Evolutionary conservation across 441 rosid genomes (phyloP), one percentile per base, ranked within the genome.

Genomic region (Populus tomentosa): DNA sequence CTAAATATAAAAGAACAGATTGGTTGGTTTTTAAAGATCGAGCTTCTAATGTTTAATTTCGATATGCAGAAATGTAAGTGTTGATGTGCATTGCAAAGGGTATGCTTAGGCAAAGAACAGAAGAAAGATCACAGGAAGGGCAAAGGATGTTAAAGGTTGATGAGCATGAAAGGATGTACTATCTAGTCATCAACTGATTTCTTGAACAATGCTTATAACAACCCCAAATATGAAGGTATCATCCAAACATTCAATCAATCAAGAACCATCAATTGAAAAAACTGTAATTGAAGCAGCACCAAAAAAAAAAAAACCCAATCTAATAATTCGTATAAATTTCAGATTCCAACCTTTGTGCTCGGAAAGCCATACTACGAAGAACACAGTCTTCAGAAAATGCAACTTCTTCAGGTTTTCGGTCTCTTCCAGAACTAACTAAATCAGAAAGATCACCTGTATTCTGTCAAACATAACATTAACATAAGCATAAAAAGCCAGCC

Each of bases 351-450:
- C 99, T 94, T 88, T 96, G 91, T 40, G 97, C 98, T 69, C 86
- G 96, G 84, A 94, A 96, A 82, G 91, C 92, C 87, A 96, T 80
- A 84, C 88, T 88, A 86, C 83, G 87, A 69, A 83, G 87, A 67
- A 70, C 84, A 81, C 94, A 93, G 79, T 90, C 95, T 89, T 96
- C 98, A 26, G 89, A 89, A 81, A 94, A 92, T 78, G 93, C 85
- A 74, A 87, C 89, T 84, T 92, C 99, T 85, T 96, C 99, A 23
- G 91, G 88, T 84, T 87, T 96, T 81, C 89, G 88, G 82, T 96
- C 98, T 87, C 97, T 90, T 85, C 97, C 97, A 65, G 99, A 96
- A 83, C 97, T 94, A 80, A 94, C 92, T 74, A 96, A 93, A 86
- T 96, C 98, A 80, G 95, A 93, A 74, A 96, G 95, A 89, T 94